Evolutionary conservation across 306 rosid genomes (phyloP).

Genomic region (Prunus armeniaca): DNA sequence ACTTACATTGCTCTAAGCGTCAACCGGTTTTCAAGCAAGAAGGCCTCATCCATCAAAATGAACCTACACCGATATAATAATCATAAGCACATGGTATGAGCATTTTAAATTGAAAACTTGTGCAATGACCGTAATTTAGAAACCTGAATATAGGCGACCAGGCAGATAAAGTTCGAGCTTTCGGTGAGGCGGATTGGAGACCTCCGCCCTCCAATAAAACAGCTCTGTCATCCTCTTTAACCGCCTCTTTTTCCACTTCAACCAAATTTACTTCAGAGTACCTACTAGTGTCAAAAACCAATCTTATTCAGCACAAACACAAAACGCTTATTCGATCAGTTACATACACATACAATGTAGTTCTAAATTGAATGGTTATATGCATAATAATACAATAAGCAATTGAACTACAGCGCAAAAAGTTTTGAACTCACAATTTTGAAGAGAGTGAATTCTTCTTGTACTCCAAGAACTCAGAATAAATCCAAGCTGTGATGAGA

Average conservation of each 20-base stretch:
- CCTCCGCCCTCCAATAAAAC: constrained; percentile 74
- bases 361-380: not conserved
- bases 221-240: constrained; percentile 69
- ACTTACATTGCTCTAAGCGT: constrained; percentile 94
- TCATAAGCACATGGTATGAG: constrained; percentile 11
- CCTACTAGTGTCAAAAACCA: constrained; percentile 46
- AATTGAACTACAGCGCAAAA: not conserved
- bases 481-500: constrained; percentile 65
- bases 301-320: constrained; percentile 19
- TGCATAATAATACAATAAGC: not conserved
- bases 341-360: not conserved
- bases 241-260: constrained; percentile 46
- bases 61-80: constrained; percentile 47
- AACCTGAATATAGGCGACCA: constrained; percentile 64
- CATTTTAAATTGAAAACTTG: constrained; percentile 21
- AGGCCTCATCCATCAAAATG: constrained; percentile 68
- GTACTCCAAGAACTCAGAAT: constrained; percentile 74
- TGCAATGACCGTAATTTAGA: not conserved
- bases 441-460: constrained; percentile 48
- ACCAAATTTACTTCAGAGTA: constrained; percentile 64
- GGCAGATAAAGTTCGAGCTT: constrained; percentile 46
- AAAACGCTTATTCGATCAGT: not conserved
- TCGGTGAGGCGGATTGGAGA: constrained; percentile 53
- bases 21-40: constrained; percentile 82
- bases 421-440: constrained; percentile 58